Base-by-base conservation (phyloP, 1,284 basidiomycete species). In the Cryptococcus sp. region DNA sequence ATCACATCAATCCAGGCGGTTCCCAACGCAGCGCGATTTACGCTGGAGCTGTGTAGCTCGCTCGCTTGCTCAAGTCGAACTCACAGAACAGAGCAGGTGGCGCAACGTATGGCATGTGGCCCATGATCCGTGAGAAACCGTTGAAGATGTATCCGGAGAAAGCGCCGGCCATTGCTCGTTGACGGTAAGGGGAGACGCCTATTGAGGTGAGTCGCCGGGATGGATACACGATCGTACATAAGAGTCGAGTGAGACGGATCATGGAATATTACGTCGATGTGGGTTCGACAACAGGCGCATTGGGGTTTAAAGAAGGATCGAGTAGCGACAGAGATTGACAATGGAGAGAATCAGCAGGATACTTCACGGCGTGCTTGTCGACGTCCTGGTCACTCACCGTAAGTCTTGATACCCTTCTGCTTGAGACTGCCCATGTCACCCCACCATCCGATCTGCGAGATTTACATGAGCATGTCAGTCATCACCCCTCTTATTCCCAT, bases 131-230 rank as follows among this genome's bases (percentile, higher is more conserved):
- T 64, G 84, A 84, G 83, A 88, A 89, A 49, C 91, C 93, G 80
- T 93, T 92, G 84, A 93, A 91, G 68, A 93, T 72, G 82, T 89
- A 95, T 69, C 81, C 85, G 56, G 84, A 82, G 74, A 94, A 76
- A 68, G 87, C 84, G 62, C 89, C 83, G 50, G 86, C 85, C 47
- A 88, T 84, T 13, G 89, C 85, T 63, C 86, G 86, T 70, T 90
- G 85, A 74, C 87, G 85, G 82, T 85, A 88, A 15, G 91, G 89
- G 31, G 93, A 93, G 64, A 93, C 71, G 65, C 85, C 93, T 95
- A 70, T 53, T n/a, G 40, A 53, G 13, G 6, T 5, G 20, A 25
- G 38, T 3, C 3, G 25, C 3, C 25, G 25, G 6, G 25, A 25
- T 25, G 27, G 27, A 31, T 31, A 31, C 27, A 35, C 31, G 31